Evolutionary conservation across 2,329 filamentous ascomycete species (phyloP).

Genomic region (Paramyrothecium sp.): DNA sequence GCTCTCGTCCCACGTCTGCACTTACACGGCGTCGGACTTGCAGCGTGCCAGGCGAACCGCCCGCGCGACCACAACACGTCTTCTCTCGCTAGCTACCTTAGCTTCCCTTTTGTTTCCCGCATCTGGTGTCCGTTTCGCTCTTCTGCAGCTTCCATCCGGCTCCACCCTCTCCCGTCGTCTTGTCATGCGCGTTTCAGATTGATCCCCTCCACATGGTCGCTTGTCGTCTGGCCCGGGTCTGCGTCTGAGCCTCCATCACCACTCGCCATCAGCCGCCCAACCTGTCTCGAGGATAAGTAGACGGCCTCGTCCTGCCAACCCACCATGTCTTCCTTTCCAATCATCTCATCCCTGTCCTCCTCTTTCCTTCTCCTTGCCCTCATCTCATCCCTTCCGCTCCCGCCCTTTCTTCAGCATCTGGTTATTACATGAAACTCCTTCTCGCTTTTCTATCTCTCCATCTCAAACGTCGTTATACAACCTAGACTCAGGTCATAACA

Average conservation of each 20-base stretch:
- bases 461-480: neutral
- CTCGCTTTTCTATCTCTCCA: slow-evolving; percentile 4
- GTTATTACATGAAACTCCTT: neutral
- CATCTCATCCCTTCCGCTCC: slow-evolving; percentile 2
- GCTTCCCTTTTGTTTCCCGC: neutral
- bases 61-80: neutral
- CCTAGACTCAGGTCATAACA: neutral
- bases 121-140: neutral
- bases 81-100: neutral
- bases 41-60: neutral
- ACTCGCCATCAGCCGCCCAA: slow-evolving; percentile 2
- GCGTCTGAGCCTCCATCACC: slow-evolving; percentile 3
- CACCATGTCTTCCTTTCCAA: slow-evolving; percentile 22
- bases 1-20: neutral
- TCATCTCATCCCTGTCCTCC: slow-evolving; percentile 12
- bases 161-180: neutral
- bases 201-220: neutral
- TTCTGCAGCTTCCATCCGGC: neutral
- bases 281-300: slow-evolving; percentile 24
- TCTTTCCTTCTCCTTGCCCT: slow-evolving; percentile 1
- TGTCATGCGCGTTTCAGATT: slow-evolving; percentile 7
- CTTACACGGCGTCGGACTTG: neutral
- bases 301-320: slow-evolving; percentile 20
- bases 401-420: neutral
- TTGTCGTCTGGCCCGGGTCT: neutral